These are phyloP conservation scores for Calonectria pseudoreteaudii DNA, from an alignment of 2,329 filamentous ascomycete species.

Conservation along the genomic window DNA sequence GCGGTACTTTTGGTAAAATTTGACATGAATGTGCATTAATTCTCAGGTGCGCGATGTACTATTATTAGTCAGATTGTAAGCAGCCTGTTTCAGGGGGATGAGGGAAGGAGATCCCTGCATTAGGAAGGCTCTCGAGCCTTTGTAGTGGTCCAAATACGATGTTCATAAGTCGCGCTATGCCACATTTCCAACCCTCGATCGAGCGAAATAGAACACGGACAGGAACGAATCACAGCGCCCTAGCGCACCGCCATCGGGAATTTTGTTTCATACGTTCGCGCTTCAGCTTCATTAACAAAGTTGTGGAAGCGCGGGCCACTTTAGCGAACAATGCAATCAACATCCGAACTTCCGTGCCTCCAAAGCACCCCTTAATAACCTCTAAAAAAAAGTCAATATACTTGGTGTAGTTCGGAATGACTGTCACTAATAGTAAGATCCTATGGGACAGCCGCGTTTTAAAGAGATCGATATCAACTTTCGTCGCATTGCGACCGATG, in stretches of 20 bases:
- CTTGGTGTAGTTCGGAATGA: no score
- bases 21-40: not conserved
- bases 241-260: not conserved
- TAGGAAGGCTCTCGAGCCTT: not conserved
- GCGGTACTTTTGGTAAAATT: not conserved
- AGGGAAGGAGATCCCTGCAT: not conserved
- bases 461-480: not conserved
- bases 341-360: not conserved
- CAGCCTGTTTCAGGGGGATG: not conserved
- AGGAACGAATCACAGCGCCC: not conserved
- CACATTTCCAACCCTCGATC: not conserved
- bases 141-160: not conserved
- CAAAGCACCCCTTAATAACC: not conserved
- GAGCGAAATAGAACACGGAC: not conserved
- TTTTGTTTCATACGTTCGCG: not conserved
- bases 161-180: not conserved
- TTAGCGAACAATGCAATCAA: not conserved
- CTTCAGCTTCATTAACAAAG: not conserved
- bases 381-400: no score
- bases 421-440: no score
- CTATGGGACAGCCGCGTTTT: no score
- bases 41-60: not conserved
- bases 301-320: not conserved
- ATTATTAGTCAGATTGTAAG: not conserved
- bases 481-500: not conserved